phyloP scores from a whole-genome alignment of 73 alveolate genomes.

The Durusdinium trenchii region DNA sequence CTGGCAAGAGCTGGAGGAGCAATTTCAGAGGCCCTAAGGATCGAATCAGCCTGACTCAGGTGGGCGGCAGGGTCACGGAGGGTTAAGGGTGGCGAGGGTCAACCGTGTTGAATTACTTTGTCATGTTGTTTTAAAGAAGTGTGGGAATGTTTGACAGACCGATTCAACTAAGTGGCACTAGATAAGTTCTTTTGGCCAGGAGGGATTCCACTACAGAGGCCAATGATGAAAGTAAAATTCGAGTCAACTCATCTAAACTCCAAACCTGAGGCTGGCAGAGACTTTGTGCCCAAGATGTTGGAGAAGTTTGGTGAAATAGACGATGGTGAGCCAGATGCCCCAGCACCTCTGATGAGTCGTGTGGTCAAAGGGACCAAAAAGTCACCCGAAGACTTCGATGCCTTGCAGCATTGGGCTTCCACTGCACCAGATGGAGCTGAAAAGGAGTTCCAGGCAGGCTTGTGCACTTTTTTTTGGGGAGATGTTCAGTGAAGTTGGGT shows the following conservation, averaged over 20 bases:
- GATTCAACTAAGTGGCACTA: not conserved
- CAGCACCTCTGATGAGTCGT: not conserved
- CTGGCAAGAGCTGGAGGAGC: slow-evolving; percentile 4
- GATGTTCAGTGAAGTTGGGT: not conserved
- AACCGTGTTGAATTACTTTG: not conserved
- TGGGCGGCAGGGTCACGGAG: not conserved
- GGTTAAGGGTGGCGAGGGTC: not conserved
- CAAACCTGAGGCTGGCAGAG: slow-evolving; percentile 42
- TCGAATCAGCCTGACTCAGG: not conserved
- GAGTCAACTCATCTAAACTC: too few relatives aligned
- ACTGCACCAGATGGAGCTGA: not conserved
- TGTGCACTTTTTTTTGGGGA: not conserved
- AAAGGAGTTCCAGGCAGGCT: slow-evolving; percentile 8
- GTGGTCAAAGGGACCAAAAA: not conserved
- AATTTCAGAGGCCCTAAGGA: slow-evolving; percentile 21
- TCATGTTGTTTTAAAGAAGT: not conserved
- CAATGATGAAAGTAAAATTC: not conserved
- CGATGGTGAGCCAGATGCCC: not conserved
- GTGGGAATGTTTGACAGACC: not conserved
- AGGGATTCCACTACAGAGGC: not conserved
- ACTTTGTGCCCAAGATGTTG: slow-evolving; percentile 36
- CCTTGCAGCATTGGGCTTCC: not conserved
- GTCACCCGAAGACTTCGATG: not conserved
- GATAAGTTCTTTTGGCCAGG: not conserved
- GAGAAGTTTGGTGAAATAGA: slow-evolving; percentile 11